These are phyloP conservation scores for Torulaspora franciscae DNA, from an alignment of 805 yeast genomes.

Conservation along the genomic window DNA sequence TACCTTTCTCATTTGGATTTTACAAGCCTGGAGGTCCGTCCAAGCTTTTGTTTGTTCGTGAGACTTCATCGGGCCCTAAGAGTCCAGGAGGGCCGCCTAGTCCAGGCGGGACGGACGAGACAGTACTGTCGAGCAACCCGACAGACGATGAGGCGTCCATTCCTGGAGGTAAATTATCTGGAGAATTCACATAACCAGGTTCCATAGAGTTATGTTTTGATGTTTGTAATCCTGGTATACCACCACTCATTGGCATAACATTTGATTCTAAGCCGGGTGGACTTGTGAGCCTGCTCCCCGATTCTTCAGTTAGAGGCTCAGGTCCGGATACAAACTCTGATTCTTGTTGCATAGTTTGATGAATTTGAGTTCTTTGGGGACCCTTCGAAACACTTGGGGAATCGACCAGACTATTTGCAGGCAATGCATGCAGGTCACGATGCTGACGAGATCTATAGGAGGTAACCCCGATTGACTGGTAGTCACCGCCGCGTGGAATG, in stretches of 20 bases:
- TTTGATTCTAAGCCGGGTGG: conserved; percentile 9
- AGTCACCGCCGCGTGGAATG: not conserved
- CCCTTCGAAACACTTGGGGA: too few species aligned
- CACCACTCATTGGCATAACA: not conserved
- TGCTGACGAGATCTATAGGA: conserved; percentile 17
- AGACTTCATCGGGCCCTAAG: conserved; percentile 10
- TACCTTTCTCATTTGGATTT: conserved; percentile 17
- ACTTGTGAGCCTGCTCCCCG: not conserved
- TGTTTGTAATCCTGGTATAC: conserved; percentile 12
- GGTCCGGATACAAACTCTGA: not conserved
- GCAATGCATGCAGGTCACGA: conserved; percentile 6
- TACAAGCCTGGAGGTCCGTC: conserved; percentile 31
- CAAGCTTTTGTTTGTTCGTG: conserved; percentile 24
- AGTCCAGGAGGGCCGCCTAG: conserved; percentile 28
- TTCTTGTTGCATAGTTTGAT: not conserved
- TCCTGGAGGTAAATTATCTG: conserved; percentile 5
- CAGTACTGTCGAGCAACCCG: conserved; percentile 1
- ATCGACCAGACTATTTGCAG: not conserved
- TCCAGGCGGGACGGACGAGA: conserved; percentile 27
- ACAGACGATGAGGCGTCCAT: conserved; percentile 1
- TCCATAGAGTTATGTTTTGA: not conserved
- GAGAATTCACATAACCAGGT: not conserved
- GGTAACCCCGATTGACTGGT: not conserved
- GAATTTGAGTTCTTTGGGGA: not conserved
- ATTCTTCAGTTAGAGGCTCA: not conserved